These are phyloP conservation scores for Dactylellina parvicollis DNA, from an alignment of 2,329 filamentous ascomycete genomes.

Conservation along the genomic window DNA sequence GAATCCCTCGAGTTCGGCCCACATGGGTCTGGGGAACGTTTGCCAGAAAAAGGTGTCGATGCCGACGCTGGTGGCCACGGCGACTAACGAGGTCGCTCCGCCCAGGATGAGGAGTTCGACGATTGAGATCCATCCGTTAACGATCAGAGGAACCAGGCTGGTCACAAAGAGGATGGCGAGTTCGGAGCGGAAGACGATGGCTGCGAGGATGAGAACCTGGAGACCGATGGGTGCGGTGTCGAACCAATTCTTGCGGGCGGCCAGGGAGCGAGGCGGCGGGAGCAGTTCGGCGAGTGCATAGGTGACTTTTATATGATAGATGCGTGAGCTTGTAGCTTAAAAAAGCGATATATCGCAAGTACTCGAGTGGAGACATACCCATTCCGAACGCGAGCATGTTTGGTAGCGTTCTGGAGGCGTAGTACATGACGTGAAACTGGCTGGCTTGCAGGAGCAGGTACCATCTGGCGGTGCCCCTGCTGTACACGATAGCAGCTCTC, in stretches of 20 bases:
- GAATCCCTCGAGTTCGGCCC: conserved; percentile 91
- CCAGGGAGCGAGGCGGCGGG: conserved; percentile 61
- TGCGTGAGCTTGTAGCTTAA: not conserved
- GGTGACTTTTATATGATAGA: conserved; percentile 68
- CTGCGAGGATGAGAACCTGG: conserved; percentile 76
- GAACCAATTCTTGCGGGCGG: conserved; percentile 65
- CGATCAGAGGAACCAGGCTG: conserved; percentile 73
- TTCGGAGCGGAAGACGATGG: conserved; percentile 88
- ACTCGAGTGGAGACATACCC: conserved; percentile 65
- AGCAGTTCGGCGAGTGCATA: conserved; percentile 66
- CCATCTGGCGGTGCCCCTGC: conserved; percentile 76
- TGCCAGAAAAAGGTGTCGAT: conserved; percentile 97
- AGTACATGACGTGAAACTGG: conserved; percentile 94
- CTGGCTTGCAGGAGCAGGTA: conserved; percentile 79
- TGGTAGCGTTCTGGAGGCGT: conserved; percentile 87
- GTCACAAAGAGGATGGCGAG: conserved; percentile 80
- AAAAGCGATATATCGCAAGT: not conserved
- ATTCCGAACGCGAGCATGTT: conserved; percentile 96
- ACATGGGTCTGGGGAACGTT: conserved; percentile 69
- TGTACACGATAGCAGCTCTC: conserved; percentile 74
- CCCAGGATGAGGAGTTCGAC: conserved; percentile 73
- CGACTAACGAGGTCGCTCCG: conserved; percentile 71
- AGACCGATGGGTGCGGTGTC: conserved; percentile 67
- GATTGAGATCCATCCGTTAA: conserved; percentile 67
- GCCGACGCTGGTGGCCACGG: conserved; percentile 75